These are phyloP conservation scores for Cucurbita maxima DNA, from an alignment of 306 rosid species.

Conservation along the genomic window DNA sequence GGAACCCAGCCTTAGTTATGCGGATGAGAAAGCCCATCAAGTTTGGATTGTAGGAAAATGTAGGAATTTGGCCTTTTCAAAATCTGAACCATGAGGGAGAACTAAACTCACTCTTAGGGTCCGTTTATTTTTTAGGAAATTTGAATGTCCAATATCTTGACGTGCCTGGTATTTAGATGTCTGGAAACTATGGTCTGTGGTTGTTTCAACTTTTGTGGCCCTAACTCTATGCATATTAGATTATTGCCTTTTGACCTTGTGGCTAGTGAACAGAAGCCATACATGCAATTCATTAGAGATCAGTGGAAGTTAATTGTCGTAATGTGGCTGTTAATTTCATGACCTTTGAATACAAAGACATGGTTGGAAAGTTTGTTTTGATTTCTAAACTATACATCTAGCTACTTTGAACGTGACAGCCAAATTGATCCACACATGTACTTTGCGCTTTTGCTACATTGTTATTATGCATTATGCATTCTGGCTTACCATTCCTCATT, in stretches of 20 bases:
- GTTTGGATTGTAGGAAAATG: background rate
- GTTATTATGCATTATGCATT: background rate
- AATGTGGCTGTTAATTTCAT: background rate
- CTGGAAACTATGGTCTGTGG: background rate
- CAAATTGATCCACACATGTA: background rate
- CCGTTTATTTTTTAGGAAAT: background rate
- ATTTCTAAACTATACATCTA: background rate
- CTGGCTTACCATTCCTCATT: background rate
- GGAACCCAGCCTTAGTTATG: background rate
- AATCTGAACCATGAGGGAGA: background rate
- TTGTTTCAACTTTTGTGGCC: background rate
- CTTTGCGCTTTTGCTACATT: background rate
- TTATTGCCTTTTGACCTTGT: background rate
- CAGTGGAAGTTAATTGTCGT: background rate
- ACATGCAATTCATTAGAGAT: background rate
- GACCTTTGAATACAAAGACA: background rate
- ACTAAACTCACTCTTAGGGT: background rate
- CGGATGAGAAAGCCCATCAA: background rate
- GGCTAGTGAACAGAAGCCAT: background rate
- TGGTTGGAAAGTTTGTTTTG: background rate
- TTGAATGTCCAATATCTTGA: background rate
- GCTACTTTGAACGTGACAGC: background rate
- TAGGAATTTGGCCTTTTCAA: background rate
- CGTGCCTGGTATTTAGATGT: background rate
- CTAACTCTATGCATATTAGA: background rate